Evolutionary conservation across 208 protist genomes (phyloP).

Genomic region (Wallacemonas collosoma): DNA sequence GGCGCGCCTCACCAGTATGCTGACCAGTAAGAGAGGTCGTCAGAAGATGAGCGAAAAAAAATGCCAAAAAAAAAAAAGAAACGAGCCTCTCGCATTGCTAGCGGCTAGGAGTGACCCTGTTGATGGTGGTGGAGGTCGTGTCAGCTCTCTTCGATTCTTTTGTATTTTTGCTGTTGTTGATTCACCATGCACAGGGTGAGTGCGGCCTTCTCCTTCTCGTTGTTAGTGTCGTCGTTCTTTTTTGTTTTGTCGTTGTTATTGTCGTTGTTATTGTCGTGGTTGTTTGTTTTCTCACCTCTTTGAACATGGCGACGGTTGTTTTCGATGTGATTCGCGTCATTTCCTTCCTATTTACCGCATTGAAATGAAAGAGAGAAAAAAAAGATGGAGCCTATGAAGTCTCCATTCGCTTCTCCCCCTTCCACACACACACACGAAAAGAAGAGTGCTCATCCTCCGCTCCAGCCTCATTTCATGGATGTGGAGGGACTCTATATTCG

Average conservation of each 20-base stretch:
- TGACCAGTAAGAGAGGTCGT: slow-evolving; percentile 60
- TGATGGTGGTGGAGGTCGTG: too few relatives aligned
- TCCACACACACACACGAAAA: background rate
- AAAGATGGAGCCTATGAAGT: background rate
- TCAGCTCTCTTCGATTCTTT: too few relatives aligned
- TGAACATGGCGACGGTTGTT: background rate
- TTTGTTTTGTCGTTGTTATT: background rate
- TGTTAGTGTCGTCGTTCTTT: background rate
- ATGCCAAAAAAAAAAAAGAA: background rate
- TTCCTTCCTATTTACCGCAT: slow-evolving; percentile 6
- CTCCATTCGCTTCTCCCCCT: background rate
- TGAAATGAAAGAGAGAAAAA: slow-evolving; percentile 7
- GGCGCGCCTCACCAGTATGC: slow-evolving; percentile 85
- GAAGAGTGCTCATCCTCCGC: background rate
- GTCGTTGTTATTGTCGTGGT: background rate
- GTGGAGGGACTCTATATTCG: too few relatives aligned
- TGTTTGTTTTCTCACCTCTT: background rate
- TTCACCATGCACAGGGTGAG: too few relatives aligned
- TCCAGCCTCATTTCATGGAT: too few relatives aligned
- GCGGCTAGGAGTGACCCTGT: too few relatives aligned
- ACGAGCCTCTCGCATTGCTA: too few relatives aligned
- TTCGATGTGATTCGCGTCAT: background rate
- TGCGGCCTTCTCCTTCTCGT: background rate
- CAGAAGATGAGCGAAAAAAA: background rate
- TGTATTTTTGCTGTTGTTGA: background rate